Evolutionary conservation across 805 yeast species (phyloP), one percentile per base, ranked within the genome.

Genomic region (Zygosaccharomyces bailii): DNA sequence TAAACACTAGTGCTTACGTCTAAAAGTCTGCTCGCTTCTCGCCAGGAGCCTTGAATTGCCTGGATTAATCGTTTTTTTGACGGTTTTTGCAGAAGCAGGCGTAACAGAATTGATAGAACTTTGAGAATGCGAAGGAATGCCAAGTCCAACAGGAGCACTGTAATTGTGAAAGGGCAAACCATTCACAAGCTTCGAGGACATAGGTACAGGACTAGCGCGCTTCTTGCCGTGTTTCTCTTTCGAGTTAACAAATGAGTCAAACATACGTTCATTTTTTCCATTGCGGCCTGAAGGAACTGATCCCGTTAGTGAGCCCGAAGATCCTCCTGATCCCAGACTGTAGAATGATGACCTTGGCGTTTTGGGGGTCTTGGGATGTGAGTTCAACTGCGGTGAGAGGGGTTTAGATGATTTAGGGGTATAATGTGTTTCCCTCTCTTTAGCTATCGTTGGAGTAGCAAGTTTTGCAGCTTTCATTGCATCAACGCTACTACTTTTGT

Each of bases 41-140:
- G 85, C 81, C 46, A 82, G 62, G 37, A 82, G 68, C 54, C 77
- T 78, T 4, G 86, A 81, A 57, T 79, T 80, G 16, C 80, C 71
- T 16, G 60, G 39, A 23, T 57, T 65, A 38, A 60, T 57, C 2
- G 50, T 31, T 20, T 50, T 51, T 37, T 46, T 52, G n/a, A 36
- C n/a, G 18, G 37, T 39, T 20, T 41, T 43, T 2, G 41, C 35
- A n/a, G 17, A 24, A 11, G 21, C 19, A 6, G 36, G 21, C 17
- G 42, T 31, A 16, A 44, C 17, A n/a, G 36, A 5, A 10, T 30
- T 43, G 17, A 13, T 19, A 25, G 31, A 31, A 19, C 29, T 14
- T 14, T 34, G 35, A 8, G 37, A 14, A 13, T 16, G 27, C 13
- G 43, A 42, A 13, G 45, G 38, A 18, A 44, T 27, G 6, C 47